Percentiles rank a stretch among this genome's conserved stretches.
These are phyloP conservation scores for Pseudogymnoascus sp. DNA, from an alignment of 2,329 filamentous ascomycete species.

Conservation along the genomic window DNA sequence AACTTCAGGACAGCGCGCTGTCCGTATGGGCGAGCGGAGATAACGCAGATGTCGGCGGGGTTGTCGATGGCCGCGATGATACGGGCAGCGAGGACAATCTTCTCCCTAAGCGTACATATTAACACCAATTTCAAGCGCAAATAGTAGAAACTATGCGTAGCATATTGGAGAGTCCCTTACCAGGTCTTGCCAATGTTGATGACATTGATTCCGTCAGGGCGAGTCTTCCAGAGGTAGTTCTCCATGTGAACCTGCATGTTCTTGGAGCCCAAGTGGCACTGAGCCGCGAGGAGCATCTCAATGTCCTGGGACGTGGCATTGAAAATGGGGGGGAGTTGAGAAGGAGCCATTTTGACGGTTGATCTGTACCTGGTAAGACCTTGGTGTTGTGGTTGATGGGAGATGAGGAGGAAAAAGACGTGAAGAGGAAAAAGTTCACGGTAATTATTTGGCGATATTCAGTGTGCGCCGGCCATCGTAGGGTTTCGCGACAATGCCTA, in stretches of 20 bases:
- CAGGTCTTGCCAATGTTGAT: conserved; percentile 99
- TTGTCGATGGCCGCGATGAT: conserved; percentile 99
- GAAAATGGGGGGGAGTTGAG: conserved; percentile 90
- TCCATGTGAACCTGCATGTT: conserved; percentile 99
- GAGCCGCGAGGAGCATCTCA: conserved; percentile 97
- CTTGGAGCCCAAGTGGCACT: conserved; percentile 95
- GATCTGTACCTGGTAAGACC: conserved; percentile 32
- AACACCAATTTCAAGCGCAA: background rate
- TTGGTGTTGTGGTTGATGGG: conserved; percentile 11
- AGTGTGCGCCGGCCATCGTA: conserved; percentile 5
- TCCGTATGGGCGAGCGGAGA: conserved; percentile 98
- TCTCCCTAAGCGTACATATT: conserved; percentile 64
- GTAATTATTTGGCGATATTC: conserved; percentile 24
- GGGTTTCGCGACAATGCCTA: conserved; percentile 2
- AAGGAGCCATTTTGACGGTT: conserved; percentile 80
- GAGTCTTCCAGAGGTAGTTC: conserved; percentile 99
- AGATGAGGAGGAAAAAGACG: conserved; percentile 23
- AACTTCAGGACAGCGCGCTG: conserved; percentile 99
- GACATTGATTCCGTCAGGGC: conserved; percentile 95
- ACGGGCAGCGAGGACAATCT: conserved; percentile 96
- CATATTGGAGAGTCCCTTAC: conserved; percentile 44
- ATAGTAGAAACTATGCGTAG: background rate
- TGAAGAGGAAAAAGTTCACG: conserved; percentile 22
- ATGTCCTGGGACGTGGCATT: conserved; percentile 96
- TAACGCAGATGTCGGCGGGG: conserved; percentile 97